Evolutionary conservation across 148 eudicot genomes (phyloP), one percentile per base, ranked within the genome.

Genomic region (Chenopodium formosanum): DNA sequence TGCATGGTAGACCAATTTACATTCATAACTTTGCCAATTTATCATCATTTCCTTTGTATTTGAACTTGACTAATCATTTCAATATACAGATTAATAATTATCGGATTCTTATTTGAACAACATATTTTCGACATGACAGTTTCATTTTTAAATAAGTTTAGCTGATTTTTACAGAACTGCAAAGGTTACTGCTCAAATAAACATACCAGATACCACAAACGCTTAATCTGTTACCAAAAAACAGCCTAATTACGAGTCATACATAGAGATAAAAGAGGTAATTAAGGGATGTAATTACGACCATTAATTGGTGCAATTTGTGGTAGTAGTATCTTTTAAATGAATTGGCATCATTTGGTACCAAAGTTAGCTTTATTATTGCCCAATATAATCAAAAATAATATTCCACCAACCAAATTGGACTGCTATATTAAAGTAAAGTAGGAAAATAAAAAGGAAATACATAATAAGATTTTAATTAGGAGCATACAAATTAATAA

Each of bases 361-460:
- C 56, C 70, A 74, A 75, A 70, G 16, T 75, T 75, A 47, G 11
- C 68, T 70, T 84, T 84, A 78, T 73, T 47, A 20, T 58, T 74
- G 47, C 75, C 75, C 69, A 73, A 67, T 53, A 66, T 31, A 63
- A 48, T 25, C 70, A 52, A 65, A 79, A 70, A 69, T 20, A 74
- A 74, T 25, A 40, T 79, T 56, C 70, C 65, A 67, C 56, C 50
- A n/a, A 62, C 46, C 77, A 72, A n/a, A 58, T 66, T 75, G 66
- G 74, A 82, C 75, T 48, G 76, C 53, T 37, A 71, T 4, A 17
- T 74, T 72, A 81, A 81, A 81, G 13, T 3, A 82, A 78, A 70
- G 73, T 23, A 10, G 27, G 34, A 48, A 44, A 47, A 73, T 32
- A 71, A 10, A 72, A 34, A n/a, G 48, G 17, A 40, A 16, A 50